phyloP scores from a whole-genome alignment of 345 rosid genomes.

The Chamaenerion angustifolium region DNA sequence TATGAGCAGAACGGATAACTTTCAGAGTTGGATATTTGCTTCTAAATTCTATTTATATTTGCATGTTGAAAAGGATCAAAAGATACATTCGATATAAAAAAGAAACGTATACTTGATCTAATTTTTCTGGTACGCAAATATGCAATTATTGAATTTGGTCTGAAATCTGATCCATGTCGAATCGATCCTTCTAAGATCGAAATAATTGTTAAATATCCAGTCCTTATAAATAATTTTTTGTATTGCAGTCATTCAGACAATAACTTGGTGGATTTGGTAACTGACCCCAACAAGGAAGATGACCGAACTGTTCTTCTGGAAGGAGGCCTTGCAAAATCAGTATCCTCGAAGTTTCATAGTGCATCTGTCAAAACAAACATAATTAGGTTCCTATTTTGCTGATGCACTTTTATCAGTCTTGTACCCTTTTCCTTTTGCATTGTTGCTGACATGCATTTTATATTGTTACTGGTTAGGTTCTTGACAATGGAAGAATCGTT shows the following conservation, averaged over 20 bases:
- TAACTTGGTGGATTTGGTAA: slow-evolving; percentile 69
- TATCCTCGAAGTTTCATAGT: slow-evolving; percentile 54
- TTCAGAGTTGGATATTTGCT: background rate
- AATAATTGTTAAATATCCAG: too few species aligned
- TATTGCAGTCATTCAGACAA: slow-evolving; percentile 80
- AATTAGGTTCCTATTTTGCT: slow-evolving; percentile 35
- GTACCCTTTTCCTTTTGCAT: background rate
- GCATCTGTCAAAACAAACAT: slow-evolving; percentile 57
- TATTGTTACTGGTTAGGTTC: slow-evolving; percentile 36
- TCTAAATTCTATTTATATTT: background rate
- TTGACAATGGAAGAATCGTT: slow-evolving; percentile 83
- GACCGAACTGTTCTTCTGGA: slow-evolving; percentile 79
- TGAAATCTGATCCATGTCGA: too few species aligned
- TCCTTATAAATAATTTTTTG: background rate
- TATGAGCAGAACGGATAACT: background rate
- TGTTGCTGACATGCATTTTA: slow-evolving; percentile 9
- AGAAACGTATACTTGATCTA: too few species aligned
- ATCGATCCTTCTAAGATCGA: too few species aligned
- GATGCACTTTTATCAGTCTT: slow-evolving; percentile 1
- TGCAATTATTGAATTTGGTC: too few species aligned
- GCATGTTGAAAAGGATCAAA: background rate
- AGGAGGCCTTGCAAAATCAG: slow-evolving; percentile 73
- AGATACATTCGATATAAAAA: too few species aligned
- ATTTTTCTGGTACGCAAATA: too few species aligned
- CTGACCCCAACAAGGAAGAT: slow-evolving; percentile 51